These are phyloP conservation scores for Russula ochroleuca DNA, from an alignment of 768 basidiomycete species.

Conservation along the genomic window DNA sequence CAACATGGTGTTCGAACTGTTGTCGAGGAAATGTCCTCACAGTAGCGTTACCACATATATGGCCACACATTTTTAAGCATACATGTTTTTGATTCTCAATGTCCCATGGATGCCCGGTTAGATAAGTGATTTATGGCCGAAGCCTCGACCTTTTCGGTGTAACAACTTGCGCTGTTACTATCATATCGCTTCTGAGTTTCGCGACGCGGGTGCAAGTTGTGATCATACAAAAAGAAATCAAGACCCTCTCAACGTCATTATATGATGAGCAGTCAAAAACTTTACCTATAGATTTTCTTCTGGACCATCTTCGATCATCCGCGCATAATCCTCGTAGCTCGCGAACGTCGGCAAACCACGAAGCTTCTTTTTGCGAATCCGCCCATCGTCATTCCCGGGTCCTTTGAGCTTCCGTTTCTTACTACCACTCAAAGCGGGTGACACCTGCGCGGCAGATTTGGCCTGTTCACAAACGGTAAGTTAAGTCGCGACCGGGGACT, in stretches of 20 bases:
- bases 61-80: no score
- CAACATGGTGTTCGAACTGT: no score
- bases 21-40: no score
- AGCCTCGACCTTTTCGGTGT: no score
- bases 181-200: background rate
- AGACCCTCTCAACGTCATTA: background rate
- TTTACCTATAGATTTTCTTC: constrained; percentile 55
- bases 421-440: constrained; percentile 47
- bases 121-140: no score
- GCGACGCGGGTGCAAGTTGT: background rate
- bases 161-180: background rate
- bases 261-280: background rate
- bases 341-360: constrained; percentile 74
- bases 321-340: constrained; percentile 81
- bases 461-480: constrained; percentile 60
- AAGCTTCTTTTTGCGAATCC: constrained; percentile 62
- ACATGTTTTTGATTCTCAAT: no score
- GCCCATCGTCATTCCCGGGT: constrained; percentile 36
- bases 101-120: no score
- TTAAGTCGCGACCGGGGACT: constrained; percentile 47
- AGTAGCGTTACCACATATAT: no score
- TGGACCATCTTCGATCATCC: constrained; percentile 73
- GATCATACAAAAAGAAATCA: background rate
- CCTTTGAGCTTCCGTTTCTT: constrained; percentile 46
- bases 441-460: constrained; percentile 47